Evolutionary conservation across 345 rosid genomes (phyloP).

Genomic region (Eutrema japonicum): DNA sequence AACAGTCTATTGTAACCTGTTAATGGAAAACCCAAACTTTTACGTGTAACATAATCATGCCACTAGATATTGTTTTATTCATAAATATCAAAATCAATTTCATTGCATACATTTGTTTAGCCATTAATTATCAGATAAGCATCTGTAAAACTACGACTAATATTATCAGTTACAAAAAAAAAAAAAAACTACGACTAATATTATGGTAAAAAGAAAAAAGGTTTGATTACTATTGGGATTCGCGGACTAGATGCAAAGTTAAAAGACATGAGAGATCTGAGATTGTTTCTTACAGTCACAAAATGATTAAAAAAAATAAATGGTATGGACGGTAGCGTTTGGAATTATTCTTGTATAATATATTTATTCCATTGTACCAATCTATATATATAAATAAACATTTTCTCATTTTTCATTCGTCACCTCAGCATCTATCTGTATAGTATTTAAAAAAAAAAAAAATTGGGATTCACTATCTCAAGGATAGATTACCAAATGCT

Average conservation of each 20-base stretch:
- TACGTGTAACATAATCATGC: background rate
- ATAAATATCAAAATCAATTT: constrained; percentile 4
- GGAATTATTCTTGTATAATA: constrained; percentile 42
- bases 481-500: too few relatives aligned
- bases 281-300: constrained; percentile 23
- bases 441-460: too few relatives aligned
- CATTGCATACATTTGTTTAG: background rate
- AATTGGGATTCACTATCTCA: too few relatives aligned
- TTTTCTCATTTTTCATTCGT: too few relatives aligned
- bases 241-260: constrained; percentile 20
- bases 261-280: constrained; percentile 30
- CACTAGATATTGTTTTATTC: background rate
- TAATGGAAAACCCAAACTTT: background rate
- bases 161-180: too few relatives aligned
- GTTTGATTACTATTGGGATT: constrained; percentile 30
- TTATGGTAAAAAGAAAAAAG: background rate
- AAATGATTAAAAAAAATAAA: background rate
- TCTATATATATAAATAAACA: too few relatives aligned
- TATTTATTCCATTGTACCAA: constrained; percentile 34
- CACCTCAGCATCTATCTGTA: too few relatives aligned
- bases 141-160: background rate
- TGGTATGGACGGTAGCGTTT: constrained; percentile 43
- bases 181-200: too few relatives aligned
- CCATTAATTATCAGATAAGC: background rate
- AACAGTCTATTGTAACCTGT: background rate